A percentile compares a stretch with the other conserved stretches of the same genome.
Evolutionary conservation across 2,329 filamentous ascomycete genomes (phyloP).

Genomic region (Fusarium praegraminearum): DNA sequence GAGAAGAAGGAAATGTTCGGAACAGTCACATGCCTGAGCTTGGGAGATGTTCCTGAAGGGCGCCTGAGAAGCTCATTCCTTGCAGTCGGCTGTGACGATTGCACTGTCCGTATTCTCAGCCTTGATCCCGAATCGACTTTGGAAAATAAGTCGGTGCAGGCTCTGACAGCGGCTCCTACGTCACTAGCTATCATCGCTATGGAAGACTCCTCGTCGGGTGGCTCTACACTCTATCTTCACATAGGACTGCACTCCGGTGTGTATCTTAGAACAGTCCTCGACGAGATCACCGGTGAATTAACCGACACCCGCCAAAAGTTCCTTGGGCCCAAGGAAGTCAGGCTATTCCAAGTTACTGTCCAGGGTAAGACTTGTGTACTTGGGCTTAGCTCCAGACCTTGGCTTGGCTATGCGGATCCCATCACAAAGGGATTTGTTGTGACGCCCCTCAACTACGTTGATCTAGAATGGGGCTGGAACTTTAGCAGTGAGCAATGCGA

Average conservation of each 20-base stretch:
- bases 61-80: conserved; percentile 90
- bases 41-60: conserved; percentile 93
- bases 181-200: conserved; percentile 93
- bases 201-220: conserved; percentile 91
- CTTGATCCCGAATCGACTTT: conserved; percentile 90
- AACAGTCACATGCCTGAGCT: conserved; percentile 92
- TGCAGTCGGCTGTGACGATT: conserved; percentile 96
- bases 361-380: conserved; percentile 87
- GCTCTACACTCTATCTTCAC: conserved; percentile 90
- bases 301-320: conserved; percentile 96
- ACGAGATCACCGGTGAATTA: conserved; percentile 94
- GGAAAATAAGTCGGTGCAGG: conserved; percentile 94
- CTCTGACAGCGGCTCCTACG: conserved; percentile 89
- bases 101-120: conserved; percentile 92
- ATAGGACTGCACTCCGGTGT: conserved; percentile 96
- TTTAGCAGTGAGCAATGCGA: conserved; percentile 95
- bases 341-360: conserved; percentile 90
- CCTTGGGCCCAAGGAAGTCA: conserved; percentile 88
- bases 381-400: conserved; percentile 91
- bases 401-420: conserved; percentile 92
- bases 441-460: conserved; percentile 88
- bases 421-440: conserved; percentile 90
- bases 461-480: conserved; percentile 94
- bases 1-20: conserved; percentile 96
- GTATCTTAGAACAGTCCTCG: conserved; percentile 92